Base-by-base conservation (phyloP, 2,329 filamentous ascomycete species). In the Rugonectria rugulosa region DNA sequence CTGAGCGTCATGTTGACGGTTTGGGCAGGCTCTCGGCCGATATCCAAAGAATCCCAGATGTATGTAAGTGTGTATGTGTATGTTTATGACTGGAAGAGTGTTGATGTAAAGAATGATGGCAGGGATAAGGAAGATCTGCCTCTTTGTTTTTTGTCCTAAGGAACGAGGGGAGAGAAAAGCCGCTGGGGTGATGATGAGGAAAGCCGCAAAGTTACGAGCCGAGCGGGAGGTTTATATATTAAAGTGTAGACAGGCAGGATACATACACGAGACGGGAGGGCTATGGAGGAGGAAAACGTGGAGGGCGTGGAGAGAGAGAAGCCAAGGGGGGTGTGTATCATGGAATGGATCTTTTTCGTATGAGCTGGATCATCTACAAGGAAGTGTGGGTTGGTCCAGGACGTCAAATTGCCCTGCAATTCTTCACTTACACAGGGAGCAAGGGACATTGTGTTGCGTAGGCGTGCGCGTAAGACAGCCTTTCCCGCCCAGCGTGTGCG, bases 211-310 rank as follows among this genome's bases (percentile, higher is more conserved):
- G 32, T 29, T 56, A 36, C 29, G 53, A 19, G 34, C 20, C 24
- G 41, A 29, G 34, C 15, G 20, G 29, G 46, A 37, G 53, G 53
- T 56, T 56, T 56, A 56, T 56, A 56, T 50, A 45, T 17, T 5
- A 21, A 20, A 17, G 19, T 40, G 45, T 34, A n/a, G 21, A 19
- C 10, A 24, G 15, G 19, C 32, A 48, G 34, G n/a, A 24, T 29
- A 10, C 19, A 37, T 3, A 6, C n/a, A 37, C n/a, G 19, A 20
- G 15, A 17, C 34, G 26, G 12, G 12, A 12, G 26, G 26, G 12
- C 7, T 29, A 7, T 24, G 17, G 6, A 40, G 20, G 11, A 11
- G 19, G 6, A 14, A 6, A 9, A n/a, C 23, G 24, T 9, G 32
- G 15, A 34, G 37, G 46, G 46, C 36, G 34, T 48, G 36, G n/a